These are phyloP conservation scores for Mycena olivaceomarginata DNA, from an alignment of 768 basidiomycete species.

Conservation along the genomic window DNA sequence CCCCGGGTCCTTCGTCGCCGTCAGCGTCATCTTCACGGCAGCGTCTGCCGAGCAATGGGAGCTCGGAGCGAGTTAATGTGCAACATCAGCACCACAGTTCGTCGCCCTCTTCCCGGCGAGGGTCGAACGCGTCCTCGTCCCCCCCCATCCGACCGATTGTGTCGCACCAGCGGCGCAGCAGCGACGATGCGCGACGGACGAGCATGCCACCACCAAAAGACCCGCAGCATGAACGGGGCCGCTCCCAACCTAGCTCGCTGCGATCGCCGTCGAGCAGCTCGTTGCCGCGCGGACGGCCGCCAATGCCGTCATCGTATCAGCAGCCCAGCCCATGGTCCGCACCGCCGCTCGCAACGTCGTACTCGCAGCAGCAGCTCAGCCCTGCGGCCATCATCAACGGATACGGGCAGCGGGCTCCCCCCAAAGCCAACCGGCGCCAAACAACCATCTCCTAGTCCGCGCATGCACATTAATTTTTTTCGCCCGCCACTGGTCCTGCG, in stretches of 20 bases:
- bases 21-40: slow-evolving; percentile 60
- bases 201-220: slow-evolving; percentile 35
- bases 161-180: slow-evolving; percentile 33
- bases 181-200: slow-evolving; percentile 40
- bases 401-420: slow-evolving; percentile 18
- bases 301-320: slow-evolving; percentile 48
- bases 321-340: slow-evolving; percentile 66
- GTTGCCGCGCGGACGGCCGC: slow-evolving; percentile 51
- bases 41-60: slow-evolving; percentile 57
- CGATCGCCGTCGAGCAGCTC: slow-evolving; percentile 38
- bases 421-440: slow-evolving; percentile 34
- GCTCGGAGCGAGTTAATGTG: slow-evolving; percentile 49
- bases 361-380: slow-evolving; percentile 45
- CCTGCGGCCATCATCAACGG: slow-evolving; percentile 33
- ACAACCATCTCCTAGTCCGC: slow-evolving; percentile 41
- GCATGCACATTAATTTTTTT: neutral
- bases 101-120: slow-evolving; percentile 39
- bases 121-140: slow-evolving; percentile 31
- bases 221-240: slow-evolving; percentile 32
- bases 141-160: slow-evolving; percentile 26
- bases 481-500: slow-evolving; percentile 7
- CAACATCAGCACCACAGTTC: slow-evolving; percentile 35
- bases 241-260: slow-evolving; percentile 28
- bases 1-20: slow-evolving; percentile 57
- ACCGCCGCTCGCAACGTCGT: slow-evolving; percentile 52